phyloP scores from a whole-genome alignment of 192 early-diverging fungal genomes.

The Entomortierella chlamydospora region DNA sequence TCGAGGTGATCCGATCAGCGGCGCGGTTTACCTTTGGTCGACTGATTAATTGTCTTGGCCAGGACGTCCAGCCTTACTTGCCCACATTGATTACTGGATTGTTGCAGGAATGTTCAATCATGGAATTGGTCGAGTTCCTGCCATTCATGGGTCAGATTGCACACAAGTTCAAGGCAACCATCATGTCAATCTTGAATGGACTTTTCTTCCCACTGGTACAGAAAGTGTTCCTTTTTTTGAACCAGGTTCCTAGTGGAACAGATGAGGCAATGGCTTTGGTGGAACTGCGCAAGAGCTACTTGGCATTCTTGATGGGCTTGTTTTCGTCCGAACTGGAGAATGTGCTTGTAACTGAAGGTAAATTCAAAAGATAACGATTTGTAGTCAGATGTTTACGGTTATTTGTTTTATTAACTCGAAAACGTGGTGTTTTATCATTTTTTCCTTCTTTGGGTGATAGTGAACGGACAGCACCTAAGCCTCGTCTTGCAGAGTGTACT shows the following conservation, averaged over 20 bases:
- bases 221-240: conserved; percentile 86
- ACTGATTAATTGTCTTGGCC: conserved; percentile 87
- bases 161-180: conserved; percentile 91
- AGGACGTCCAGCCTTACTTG: conserved; percentile 83
- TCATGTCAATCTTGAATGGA: conserved; percentile 77
- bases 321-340: conserved; percentile 85
- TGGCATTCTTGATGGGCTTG: conserved; percentile 80
- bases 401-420: no score
- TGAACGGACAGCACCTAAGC: conserved; percentile 69
- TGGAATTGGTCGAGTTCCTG: conserved; percentile 87
- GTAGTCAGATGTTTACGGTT: neutral
- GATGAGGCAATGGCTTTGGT: conserved; percentile 84
- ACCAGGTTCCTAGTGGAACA: conserved; percentile 85
- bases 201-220: conserved; percentile 83
- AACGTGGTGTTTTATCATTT: neutral
- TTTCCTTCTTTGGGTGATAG: conserved; percentile 34
- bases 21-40: conserved; percentile 85
- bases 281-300: conserved; percentile 85
- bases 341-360: conserved; percentile 80
- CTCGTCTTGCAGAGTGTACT: conserved; percentile 76
- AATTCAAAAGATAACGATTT: conserved; percentile 15
- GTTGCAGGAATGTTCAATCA: conserved; percentile 76
- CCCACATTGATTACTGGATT: conserved; percentile 83
- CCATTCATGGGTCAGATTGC: conserved; percentile 85
- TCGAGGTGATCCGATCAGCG: conserved; percentile 75